phyloP scores from a whole-genome alignment of 2,329 filamentous ascomycete genomes.

The Reticulascus tulasneorum region DNA sequence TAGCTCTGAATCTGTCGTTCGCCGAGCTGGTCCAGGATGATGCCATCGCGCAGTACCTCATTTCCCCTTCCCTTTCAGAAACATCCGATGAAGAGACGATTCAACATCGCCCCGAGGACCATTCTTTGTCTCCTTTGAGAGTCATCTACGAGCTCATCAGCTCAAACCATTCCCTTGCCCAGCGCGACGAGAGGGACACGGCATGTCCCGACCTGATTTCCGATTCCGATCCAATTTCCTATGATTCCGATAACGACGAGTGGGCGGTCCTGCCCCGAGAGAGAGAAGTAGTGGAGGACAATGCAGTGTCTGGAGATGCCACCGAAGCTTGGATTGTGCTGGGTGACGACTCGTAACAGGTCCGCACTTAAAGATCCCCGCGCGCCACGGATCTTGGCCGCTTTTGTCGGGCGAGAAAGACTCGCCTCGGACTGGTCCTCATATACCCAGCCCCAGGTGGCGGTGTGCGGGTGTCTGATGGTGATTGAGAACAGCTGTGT shows the following conservation, averaged over 20 bases:
- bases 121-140: slow-evolving; percentile 25
- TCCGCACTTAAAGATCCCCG: slow-evolving; percentile 30
- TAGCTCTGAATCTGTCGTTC: slow-evolving; percentile 38
- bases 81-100: slow-evolving; percentile 15
- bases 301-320: slow-evolving; percentile 18
- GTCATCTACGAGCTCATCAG: slow-evolving; percentile 36
- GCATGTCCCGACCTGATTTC: slow-evolving; percentile 29
- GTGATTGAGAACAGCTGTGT: slow-evolving; percentile 4
- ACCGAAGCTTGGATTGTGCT: slow-evolving; percentile 37
- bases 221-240: slow-evolving; percentile 14
- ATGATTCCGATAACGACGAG: slow-evolving; percentile 30
- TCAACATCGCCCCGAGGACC: slow-evolving; percentile 10
- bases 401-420: slow-evolving; percentile 21
- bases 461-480: not conserved
- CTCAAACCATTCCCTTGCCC: slow-evolving; percentile 24
- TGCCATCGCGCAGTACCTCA: slow-evolving; percentile 32
- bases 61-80: slow-evolving; percentile 16
- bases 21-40: slow-evolving; percentile 37
- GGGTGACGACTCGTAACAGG: slow-evolving; percentile 43
- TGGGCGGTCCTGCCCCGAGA: not conserved
- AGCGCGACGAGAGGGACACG: slow-evolving; percentile 27
- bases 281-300: slow-evolving; percentile 20
- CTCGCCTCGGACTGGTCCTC: slow-evolving; percentile 35
- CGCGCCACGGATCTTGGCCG: slow-evolving; percentile 22
- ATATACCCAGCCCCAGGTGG: slow-evolving; percentile 8